Evolutionary conservation across 176 grass and related monocot species (phyloP).

Genomic region (Triticum aestivum): IWGSC_CS_RefSeq_v2.1 NC_057809.1:532089549-532090048

Average conservation of each 20-base stretch:
- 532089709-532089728: background rate
- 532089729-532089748: background rate
- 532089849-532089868: background rate
- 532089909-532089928: background rate
- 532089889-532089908: accelerated
- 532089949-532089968: background rate
- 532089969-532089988: background rate
- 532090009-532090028: too few relatives aligned
- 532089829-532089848: background rate
- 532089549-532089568: background rate
- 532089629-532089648: background rate
- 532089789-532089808: background rate
- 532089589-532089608: background rate
- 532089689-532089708: background rate
- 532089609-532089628: background rate
- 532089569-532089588: background rate
- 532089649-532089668: background rate
- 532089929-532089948: background rate
- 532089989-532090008: too few relatives aligned
- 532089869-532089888: background rate
- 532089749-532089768: too few relatives aligned
- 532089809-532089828: background rate
- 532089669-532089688: background rate
- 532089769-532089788: background rate
- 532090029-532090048: too few relatives aligned